Evolutionary conservation across 2,329 filamentous ascomycete species (phyloP).

Genomic region (Shiraia sp.): DNA sequence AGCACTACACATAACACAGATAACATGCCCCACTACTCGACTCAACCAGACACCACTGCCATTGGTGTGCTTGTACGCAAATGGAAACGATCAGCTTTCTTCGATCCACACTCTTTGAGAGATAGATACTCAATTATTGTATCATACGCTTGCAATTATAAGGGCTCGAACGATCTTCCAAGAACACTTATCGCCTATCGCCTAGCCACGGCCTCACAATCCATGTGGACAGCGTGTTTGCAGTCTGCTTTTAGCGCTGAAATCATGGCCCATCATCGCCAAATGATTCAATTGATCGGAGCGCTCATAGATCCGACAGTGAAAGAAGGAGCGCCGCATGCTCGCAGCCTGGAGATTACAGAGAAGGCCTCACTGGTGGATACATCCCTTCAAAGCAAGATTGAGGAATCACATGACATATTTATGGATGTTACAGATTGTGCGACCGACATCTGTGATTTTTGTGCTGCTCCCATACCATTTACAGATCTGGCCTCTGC

Average conservation of each 20-base stretch:
- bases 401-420: background rate
- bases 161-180: constrained; percentile 16
- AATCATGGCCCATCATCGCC: constrained; percentile 22
- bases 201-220: constrained; percentile 24
- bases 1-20: background rate
- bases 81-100: constrained; percentile 30
- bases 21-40: background rate
- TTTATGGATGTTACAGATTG: background rate
- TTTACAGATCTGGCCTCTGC: constrained; percentile 54
- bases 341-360: background rate
- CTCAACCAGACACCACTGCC: background rate
- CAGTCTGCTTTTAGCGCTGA: constrained; percentile 24
- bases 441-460: constrained; percentile 54
- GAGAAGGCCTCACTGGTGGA: background rate
- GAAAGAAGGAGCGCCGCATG: background rate
- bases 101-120: constrained; percentile 28
- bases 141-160: constrained; percentile 29
- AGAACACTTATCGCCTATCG: constrained; percentile 38
- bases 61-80: constrained; percentile 11
- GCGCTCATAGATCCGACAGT: constrained; percentile 9
- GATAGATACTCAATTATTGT: constrained; percentile 39
- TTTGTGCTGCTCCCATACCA: constrained; percentile 54
- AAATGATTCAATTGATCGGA: constrained; percentile 23
- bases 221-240: constrained; percentile 19
- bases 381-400: background rate